Conservation (phyloP, 2,329 filamentous ascomycete genomes). For the Mycosphaerella sp. region DNA sequence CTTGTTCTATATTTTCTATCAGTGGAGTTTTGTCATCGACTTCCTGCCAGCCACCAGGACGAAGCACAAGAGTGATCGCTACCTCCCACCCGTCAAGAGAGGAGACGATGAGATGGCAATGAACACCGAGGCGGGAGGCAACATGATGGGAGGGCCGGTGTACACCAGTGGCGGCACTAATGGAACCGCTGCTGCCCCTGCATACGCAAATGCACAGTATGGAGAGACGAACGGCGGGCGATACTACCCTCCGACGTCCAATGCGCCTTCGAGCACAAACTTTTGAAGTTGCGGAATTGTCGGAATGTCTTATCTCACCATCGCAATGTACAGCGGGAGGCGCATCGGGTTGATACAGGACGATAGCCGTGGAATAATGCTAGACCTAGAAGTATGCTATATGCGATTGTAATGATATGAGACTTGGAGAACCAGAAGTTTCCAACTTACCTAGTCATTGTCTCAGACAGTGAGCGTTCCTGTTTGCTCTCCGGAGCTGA, state of each 20-base stretch:
- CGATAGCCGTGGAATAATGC: neutral
- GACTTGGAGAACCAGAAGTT: neutral
- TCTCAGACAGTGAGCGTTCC: too few relatives aligned
- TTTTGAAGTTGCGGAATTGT: neutral
- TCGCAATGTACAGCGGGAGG: neutral
- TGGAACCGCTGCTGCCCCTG: constrained; percentile 5
- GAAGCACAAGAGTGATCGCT: constrained; percentile 40
- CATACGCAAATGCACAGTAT: constrained; percentile 12
- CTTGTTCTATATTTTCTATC: constrained; percentile 81
- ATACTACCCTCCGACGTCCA: constrained; percentile 20
- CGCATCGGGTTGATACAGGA: neutral
- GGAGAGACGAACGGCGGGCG: constrained; percentile 3
- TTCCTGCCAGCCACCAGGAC: constrained; percentile 70
- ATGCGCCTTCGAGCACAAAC: neutral
- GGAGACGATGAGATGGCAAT: constrained; percentile 30
- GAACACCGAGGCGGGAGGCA: constrained; percentile 26
- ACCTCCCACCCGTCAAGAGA: constrained; percentile 34
- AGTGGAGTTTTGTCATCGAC: constrained; percentile 75
- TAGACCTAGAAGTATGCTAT: neutral
- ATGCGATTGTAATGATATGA: neutral
- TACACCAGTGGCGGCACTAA: constrained; percentile 26
- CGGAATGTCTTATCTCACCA: neutral
- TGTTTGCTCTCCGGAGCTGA: too few relatives aligned
- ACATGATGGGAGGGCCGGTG: constrained; percentile 30
- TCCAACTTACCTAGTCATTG: neutral